Conservation (phyloP, 2,329 filamentous ascomycete genomes). For the Mycosphaerelloides madeirae region DNA sequence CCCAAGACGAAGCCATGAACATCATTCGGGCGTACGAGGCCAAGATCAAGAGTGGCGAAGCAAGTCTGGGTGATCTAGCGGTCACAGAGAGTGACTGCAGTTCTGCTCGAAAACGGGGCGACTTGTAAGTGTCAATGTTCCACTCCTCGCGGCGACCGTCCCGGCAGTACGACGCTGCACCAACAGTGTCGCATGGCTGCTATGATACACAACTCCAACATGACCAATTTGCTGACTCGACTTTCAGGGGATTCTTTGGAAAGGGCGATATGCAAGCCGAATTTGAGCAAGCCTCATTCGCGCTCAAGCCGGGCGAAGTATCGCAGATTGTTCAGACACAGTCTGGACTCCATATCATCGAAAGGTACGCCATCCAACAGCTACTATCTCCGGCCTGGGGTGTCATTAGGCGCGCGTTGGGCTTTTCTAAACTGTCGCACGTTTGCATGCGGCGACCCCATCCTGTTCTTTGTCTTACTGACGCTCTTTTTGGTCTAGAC, state of each 20-base stretch:
- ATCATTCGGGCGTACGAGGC: constrained; percentile 73
- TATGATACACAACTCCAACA: constrained; percentile 5
- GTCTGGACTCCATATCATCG: constrained; percentile 91
- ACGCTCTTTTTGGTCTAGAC: constrained; percentile 21
- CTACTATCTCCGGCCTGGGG: constrained; percentile 4
- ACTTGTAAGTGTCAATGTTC: constrained; percentile 56
- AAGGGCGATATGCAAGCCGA: constrained; percentile 97
- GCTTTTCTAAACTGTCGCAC: constrained; percentile 7
- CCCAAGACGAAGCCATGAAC: constrained; percentile 76
- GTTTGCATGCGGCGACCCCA: constrained; percentile 10
- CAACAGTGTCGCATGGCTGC: constrained; percentile 1
- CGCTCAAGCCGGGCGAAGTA: constrained; percentile 78
- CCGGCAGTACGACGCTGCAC: constrained; percentile 4
- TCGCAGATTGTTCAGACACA: constrained; percentile 86
- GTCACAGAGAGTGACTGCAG: constrained; percentile 90
- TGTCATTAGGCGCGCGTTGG: constrained; percentile 5
- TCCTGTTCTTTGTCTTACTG: constrained; percentile 9
- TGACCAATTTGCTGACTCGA: constrained; percentile 14
- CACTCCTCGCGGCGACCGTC: background rate
- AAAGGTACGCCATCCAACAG: constrained; percentile 59
- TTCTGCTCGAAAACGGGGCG: constrained; percentile 87
- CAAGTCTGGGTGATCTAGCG: constrained; percentile 75
- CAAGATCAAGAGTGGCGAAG: constrained; percentile 66
- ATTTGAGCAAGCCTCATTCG: constrained; percentile 94
- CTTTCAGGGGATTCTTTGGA: constrained; percentile 77